Evolutionary conservation across 371 early-diverging fungal genomes (phyloP).

Genomic region (Mortierella sp.): DNA sequence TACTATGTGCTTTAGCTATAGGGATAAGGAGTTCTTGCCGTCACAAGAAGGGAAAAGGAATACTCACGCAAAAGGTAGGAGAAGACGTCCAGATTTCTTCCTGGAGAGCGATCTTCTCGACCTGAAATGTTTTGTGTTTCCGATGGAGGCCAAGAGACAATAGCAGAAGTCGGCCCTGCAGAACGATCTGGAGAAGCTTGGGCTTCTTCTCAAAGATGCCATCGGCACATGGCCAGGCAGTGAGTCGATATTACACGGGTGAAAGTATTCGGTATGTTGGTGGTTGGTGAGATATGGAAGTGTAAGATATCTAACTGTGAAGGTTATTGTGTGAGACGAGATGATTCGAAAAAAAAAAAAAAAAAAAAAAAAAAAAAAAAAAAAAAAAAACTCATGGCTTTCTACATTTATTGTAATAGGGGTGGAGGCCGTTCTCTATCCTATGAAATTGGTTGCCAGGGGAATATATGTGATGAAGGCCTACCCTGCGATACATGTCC

Average conservation of each 20-base stretch:
- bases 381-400: not conserved
- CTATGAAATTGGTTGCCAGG: constrained; percentile 13
- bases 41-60: not conserved
- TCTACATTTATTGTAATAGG: constrained; percentile 15
- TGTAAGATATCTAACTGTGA: not conserved
- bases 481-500: constrained; percentile 14
- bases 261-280: constrained; percentile 18
- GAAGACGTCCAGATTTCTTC: constrained; percentile 18
- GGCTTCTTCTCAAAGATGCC: constrained; percentile 23
- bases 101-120: constrained; percentile 10
- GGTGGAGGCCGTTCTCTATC: constrained; percentile 20
- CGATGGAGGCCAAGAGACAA: constrained; percentile 24
- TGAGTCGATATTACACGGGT: constrained; percentile 16
- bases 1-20: no score
- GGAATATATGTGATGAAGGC: constrained; percentile 18
- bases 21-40: constrained; percentile 5
- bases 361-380: no score
- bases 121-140: constrained; percentile 17
- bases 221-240: constrained; percentile 18
- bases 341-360: no score
- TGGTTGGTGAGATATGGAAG: constrained; percentile 11
- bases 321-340: not conserved
- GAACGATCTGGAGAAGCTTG: constrained; percentile 24
- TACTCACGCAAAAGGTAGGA: constrained; percentile 16
- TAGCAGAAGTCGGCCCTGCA: constrained; percentile 11